phyloP scores from a whole-genome alignment of 73 alveolate species.

The Urostyla sp. region DNA sequence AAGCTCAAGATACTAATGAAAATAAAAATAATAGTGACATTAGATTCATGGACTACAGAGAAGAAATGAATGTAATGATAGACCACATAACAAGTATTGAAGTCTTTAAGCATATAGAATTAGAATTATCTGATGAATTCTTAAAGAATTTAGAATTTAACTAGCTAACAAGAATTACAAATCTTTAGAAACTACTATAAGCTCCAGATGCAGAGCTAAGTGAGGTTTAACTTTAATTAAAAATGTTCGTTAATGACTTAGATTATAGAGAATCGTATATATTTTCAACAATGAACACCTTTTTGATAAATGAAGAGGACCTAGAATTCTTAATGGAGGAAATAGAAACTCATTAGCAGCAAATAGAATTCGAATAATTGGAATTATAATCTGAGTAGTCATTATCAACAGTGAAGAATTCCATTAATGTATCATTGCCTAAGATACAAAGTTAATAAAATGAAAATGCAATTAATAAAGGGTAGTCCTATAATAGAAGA shows the following conservation, averaged over 20 bases:
- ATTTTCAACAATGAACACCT: conserved; percentile 31
- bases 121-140: conserved; percentile 33
- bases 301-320: conserved; percentile 43
- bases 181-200: conserved; percentile 8
- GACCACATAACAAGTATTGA: conserved; percentile 4
- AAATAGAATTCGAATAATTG: too few species aligned
- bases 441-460: too few species aligned
- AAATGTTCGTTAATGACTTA: conserved; percentile 18
- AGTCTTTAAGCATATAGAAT: conserved; percentile 17
- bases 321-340: conserved; percentile 10
- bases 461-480: too few species aligned
- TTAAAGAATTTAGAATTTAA: conserved; percentile 10
- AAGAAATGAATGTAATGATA: conserved; percentile 28
- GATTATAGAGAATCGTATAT: conserved; percentile 47
- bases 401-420: too few species aligned
- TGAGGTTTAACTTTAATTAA: not conserved
- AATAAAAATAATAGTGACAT: not conserved
- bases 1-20: not conserved
- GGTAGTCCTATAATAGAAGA: too few species aligned
- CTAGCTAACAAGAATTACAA: conserved; percentile 10
- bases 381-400: too few species aligned
- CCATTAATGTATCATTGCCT: too few species aligned
- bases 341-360: too few species aligned
- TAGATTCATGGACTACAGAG: conserved; percentile 8
- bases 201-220: not conserved